These are phyloP conservation scores for Straminergon stramineum DNA, from an alignment of 225 moss, liverwort and hornwort species.

Conservation along the genomic window DNA sequence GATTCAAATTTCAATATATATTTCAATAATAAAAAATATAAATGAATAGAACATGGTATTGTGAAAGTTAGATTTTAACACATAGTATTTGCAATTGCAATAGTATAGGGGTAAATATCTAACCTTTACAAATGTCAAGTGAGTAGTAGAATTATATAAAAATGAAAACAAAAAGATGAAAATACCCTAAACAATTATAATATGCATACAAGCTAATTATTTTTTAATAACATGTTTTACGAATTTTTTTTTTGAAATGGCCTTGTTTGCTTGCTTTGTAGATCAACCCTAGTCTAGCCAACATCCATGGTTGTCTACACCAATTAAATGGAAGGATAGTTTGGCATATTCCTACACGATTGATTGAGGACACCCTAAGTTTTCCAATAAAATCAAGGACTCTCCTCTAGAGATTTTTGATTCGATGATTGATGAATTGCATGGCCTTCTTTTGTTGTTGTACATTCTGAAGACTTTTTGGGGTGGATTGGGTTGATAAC, in stretches of 20 bases:
- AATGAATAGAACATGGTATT: rapidly evolving
- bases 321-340: background rate
- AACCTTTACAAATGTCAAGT: background rate
- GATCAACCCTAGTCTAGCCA: rapidly evolving
- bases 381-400: background rate
- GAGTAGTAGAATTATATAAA: background rate
- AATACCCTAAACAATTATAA: background rate
- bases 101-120: background rate
- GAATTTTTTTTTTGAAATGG: background rate
- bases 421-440: background rate
- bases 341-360: rapidly evolving
- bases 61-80: background rate
- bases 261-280: rapidly evolving
- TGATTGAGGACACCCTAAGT: rapidly evolving
- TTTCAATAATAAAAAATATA: rapidly evolving
- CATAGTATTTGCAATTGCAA: background rate
- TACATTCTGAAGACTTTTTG: background rate
- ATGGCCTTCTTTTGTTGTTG: rapidly evolving
- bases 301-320: background rate
- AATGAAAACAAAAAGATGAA: background rate
- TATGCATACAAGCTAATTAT: background rate
- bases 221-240: background rate
- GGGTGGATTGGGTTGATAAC: rapidly evolving
- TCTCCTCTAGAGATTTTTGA: rapidly evolving
- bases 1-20: background rate